Evolutionary conservation across 108 stramenopile species (phyloP).

Genomic region (Nitzschia inconspicua): DNA sequence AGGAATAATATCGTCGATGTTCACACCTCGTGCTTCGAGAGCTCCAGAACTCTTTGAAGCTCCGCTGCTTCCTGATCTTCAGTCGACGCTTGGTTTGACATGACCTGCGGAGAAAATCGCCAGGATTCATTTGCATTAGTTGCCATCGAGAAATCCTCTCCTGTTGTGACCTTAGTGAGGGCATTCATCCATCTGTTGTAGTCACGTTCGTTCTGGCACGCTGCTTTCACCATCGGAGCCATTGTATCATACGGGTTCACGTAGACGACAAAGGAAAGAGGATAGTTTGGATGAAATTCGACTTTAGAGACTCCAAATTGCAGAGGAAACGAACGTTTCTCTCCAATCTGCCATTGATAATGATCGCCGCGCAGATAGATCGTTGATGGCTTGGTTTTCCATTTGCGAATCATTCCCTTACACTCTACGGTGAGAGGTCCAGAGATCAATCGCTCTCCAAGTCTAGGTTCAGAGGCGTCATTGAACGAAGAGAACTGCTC

Average conservation of each 20-base stretch:
- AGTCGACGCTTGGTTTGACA: not conserved
- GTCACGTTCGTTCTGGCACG: conserved; percentile 27
- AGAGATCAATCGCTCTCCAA: conserved; percentile 3
- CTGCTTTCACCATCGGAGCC: conserved; percentile 35
- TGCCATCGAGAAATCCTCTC: conserved; percentile 15
- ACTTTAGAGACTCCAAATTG: conserved; percentile 31
- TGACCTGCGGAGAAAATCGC: not conserved
- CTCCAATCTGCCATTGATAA: conserved; percentile 28
- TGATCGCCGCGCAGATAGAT: conserved; percentile 13
- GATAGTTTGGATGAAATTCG: conserved; percentile 35
- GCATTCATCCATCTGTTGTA: conserved; percentile 42
- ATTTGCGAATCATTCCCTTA: conserved; percentile 24
- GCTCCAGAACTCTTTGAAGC: conserved; percentile 10
- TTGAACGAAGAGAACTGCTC: not conserved
- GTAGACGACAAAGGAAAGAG: conserved; percentile 32
- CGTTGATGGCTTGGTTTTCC: conserved; percentile 24
- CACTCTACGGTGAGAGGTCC: conserved; percentile 24
- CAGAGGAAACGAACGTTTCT: conserved; percentile 23
- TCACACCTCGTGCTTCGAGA: not conserved
- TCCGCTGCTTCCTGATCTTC: conserved; percentile 26
- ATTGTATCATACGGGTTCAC: conserved; percentile 24
- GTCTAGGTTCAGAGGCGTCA: not conserved
- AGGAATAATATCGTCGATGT: not conserved
- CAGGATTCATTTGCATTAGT: no score
- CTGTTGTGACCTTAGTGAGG: conserved; percentile 25